Base-by-base conservation (phyloP, 1,284 basidiomycete genomes). In the Mycena citricolor region DNA sequence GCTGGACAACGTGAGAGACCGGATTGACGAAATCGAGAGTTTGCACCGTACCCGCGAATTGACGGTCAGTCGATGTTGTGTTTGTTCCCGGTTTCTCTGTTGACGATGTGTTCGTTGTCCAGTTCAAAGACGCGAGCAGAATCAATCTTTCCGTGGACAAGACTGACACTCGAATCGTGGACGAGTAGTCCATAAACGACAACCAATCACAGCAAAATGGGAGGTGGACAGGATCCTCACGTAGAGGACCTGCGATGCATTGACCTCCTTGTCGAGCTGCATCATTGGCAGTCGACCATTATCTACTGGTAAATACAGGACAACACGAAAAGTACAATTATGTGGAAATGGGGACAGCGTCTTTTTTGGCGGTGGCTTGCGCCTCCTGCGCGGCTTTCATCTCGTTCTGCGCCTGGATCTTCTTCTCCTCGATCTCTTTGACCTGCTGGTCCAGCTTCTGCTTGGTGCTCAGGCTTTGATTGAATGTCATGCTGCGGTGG, bases 21-120 rank as follows among this genome's bases (percentile, higher is more conserved):
- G 88, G 23, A 80, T 92, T 25, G 87, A 78, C 56, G 82, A 83
- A 63, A 86, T 86, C 49, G 83, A 86, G 63, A 82, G 79, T 57
- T 57, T 86, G 51, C 83, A 84, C 56, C 69, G 82, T 42, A 85
- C 82, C n/a, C 65, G 82, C 45, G 83, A 86, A 60, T 62, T 86
- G 49, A 85, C 81, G 43, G 83, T 86, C 57, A 37, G 78, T 68
- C n/a, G n/a, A 21, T 31, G 32, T 43, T 43, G 31, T 48, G 32
- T 22, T 14, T 17, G 19, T 47, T 48, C 32, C 30, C 24, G 16
- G 24, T 32, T n/a, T 16, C 7, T 26, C 19, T 32, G 22, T 17
- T 41, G 30, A 14, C 21, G 12, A 28, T 29, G 14, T 25, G 17
- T 44, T 29, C 16, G 8, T 21, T 26, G 32, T 46, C 19, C 53